These are phyloP conservation scores for Cucurbita ficifolia DNA, from an alignment of 306 rosid species.

Conservation along the genomic window DNA sequence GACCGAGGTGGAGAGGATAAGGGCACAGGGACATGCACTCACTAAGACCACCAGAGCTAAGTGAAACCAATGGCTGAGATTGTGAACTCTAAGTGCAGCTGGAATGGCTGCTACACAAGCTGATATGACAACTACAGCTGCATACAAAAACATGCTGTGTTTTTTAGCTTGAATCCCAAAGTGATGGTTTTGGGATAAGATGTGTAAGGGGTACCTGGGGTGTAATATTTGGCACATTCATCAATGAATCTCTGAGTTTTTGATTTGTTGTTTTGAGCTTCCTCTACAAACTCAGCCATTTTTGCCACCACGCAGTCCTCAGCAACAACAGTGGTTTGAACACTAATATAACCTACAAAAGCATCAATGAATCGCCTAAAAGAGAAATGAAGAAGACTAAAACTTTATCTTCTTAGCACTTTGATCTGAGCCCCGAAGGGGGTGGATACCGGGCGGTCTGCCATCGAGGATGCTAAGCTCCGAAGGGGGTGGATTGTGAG, in stretches of 20 bases:
- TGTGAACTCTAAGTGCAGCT: slow-evolving; percentile 21
- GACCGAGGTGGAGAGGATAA: slow-evolving; percentile 79
- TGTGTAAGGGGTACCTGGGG: no score
- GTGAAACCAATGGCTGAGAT: slow-evolving; percentile 60
- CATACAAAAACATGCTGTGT: not conserved
- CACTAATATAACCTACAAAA: slow-evolving; percentile 55
- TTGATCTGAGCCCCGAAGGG: no score
- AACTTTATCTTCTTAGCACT: no score
- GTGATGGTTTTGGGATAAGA: no score
- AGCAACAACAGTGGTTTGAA: slow-evolving; percentile 65
- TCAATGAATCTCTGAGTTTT: slow-evolving; percentile 70
- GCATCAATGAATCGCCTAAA: not conserved
- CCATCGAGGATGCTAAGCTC: no score
- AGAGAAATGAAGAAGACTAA: no score
- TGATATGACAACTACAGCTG: slow-evolving; percentile 58
- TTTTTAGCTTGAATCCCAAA: no score
- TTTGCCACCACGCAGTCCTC: slow-evolving; percentile 90
- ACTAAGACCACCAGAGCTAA: slow-evolving; percentile 72
- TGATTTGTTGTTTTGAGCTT: slow-evolving; percentile 82
- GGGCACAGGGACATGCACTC: slow-evolving; percentile 90
- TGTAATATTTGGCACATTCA: slow-evolving; percentile 26
- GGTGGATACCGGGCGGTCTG: no score
- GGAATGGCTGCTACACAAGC: slow-evolving; percentile 51
- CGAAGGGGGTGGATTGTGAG: no score
- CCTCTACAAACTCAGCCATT: slow-evolving; percentile 89